Percentiles rank a stretch among this genome's conserved stretches.
These are phyloP conservation scores for Thielaviopsis punctulata DNA, from an alignment of 2,329 filamentous ascomycete genomes.

Conservation along the genomic window DNA sequence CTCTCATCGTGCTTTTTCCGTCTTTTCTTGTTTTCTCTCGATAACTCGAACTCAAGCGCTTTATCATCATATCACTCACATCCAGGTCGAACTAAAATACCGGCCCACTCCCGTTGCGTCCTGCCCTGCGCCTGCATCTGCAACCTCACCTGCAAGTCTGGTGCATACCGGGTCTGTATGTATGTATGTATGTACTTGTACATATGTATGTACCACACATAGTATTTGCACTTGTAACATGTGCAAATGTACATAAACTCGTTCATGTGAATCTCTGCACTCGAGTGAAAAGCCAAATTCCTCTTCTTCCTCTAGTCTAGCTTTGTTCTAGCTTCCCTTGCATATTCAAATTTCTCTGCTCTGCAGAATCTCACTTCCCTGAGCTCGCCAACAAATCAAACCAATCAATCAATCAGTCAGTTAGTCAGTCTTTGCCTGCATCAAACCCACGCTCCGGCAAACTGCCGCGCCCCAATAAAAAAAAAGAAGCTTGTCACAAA, in stretches of 20 bases:
- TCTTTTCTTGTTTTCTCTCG: conserved; percentile 2
- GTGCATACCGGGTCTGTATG: neutral
- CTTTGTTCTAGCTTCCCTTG: neutral
- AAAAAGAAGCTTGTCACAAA: no score
- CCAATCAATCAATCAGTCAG: neutral
- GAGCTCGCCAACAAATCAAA: neutral
- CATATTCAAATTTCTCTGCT: neutral
- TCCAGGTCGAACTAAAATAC: neutral
- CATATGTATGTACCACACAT: no score
- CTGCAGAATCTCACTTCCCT: neutral
- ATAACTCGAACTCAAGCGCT: neutral
- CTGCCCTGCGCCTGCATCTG: neutral
- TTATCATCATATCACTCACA: neutral
- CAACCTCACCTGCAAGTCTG: neutral
- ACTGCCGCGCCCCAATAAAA: neutral
- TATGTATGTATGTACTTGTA: no score
- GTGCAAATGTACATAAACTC: no score
- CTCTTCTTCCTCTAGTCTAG: neutral
- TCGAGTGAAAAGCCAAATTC: neutral
- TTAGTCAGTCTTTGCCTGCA: neutral
- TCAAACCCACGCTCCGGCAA: neutral
- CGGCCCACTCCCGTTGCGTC: neutral
- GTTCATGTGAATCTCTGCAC: neutral
- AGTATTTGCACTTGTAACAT: no score
- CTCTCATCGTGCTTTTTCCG: neutral